Base-by-base conservation (phyloP, 805 yeast species). In the Nakazawaea sp. region DNA sequence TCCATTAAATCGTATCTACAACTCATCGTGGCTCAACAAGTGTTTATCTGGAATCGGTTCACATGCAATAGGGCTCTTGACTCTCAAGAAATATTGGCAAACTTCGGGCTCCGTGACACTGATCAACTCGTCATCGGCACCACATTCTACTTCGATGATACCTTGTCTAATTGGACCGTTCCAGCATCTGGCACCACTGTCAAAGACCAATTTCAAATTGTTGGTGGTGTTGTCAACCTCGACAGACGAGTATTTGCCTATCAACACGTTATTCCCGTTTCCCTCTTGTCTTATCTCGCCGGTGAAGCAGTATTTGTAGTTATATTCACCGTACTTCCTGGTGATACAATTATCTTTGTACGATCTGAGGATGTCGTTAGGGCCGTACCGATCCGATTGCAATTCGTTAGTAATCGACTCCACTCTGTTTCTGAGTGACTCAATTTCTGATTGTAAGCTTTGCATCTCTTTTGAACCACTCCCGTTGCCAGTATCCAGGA, bases 81-180 rank as follows among this genome's bases (percentile, higher is more conserved):
- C 48, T 39, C 56, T 62, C 45, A 89, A 66, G 33, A 58, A 56
- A 53, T 92, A 92, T 43, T 72, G 80, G 59, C 98, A 92, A 54
- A 81, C 86, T 46, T 89, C 94, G 2, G 92, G 90, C 59, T 92
- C 98, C 29, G 79, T 66, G 8, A 90, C 95, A 3, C 75, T 55
- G n/a, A 81, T 39, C 18, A 87, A 55, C 39, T 68, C 63, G 32
- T 70, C 62, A 3, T 62, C 58, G 2, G 66, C 59, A 0, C 94
- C 94, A 59, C 98, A 92, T 13, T 64, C 62, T 38, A 89, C 52
- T 17, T 64, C 63, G 2, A 85, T 79, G 8, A 55, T 59, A 1
- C 86, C 89, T 24, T 81, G 71, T 55, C 98, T 75, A 20, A 63
- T 55, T 4, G 97, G 97, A 0, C 98, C 98, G 54, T 88, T 85